Evolutionary conservation across 495 filamentous ascomycete genomes (phyloP).

Genomic region (Penicillium parvum): DNA sequence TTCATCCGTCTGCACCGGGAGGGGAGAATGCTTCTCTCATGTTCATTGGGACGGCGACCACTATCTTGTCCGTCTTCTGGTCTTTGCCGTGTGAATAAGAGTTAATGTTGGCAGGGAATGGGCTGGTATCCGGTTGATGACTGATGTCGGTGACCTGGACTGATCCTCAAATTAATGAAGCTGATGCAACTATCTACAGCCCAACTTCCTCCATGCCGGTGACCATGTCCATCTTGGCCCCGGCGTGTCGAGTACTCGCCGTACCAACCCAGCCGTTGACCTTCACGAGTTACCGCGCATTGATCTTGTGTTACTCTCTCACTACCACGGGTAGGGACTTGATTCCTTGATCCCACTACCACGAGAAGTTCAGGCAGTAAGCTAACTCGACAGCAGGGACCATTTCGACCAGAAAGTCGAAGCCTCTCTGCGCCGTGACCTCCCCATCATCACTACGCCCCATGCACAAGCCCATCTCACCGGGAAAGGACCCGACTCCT

Average conservation of each 20-base stretch:
- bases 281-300: slow-evolving; percentile 57
- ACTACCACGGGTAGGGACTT: slow-evolving; percentile 62
- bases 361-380: background rate
- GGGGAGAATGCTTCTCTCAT: slow-evolving; percentile 43
- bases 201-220: slow-evolving; percentile 67
- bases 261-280: slow-evolving; percentile 57
- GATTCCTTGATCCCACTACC: background rate
- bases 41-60: slow-evolving; percentile 67
- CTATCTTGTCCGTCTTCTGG: slow-evolving; percentile 44
- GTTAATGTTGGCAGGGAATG: slow-evolving; percentile 43
- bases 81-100: background rate
- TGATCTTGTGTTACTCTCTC: slow-evolving; percentile 58
- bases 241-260: slow-evolving; percentile 49
- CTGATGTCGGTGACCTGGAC: slow-evolving; percentile 38
- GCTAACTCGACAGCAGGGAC: slow-evolving; percentile 35
- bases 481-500: slow-evolving; percentile 41
- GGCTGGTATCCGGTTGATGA: slow-evolving; percentile 59
- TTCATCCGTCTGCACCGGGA: slow-evolving; percentile 35
- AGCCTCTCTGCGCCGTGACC: slow-evolving; percentile 47
- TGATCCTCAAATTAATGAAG: too few relatives aligned
- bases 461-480: slow-evolving; percentile 55
- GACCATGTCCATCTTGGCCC: slow-evolving; percentile 66
- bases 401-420: slow-evolving; percentile 64
- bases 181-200: too few relatives aligned
- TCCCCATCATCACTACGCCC: slow-evolving; percentile 63